phyloP scores from a whole-genome alignment of 176 grass and related monocot genomes.

The Guadua angustifolia region DNA sequence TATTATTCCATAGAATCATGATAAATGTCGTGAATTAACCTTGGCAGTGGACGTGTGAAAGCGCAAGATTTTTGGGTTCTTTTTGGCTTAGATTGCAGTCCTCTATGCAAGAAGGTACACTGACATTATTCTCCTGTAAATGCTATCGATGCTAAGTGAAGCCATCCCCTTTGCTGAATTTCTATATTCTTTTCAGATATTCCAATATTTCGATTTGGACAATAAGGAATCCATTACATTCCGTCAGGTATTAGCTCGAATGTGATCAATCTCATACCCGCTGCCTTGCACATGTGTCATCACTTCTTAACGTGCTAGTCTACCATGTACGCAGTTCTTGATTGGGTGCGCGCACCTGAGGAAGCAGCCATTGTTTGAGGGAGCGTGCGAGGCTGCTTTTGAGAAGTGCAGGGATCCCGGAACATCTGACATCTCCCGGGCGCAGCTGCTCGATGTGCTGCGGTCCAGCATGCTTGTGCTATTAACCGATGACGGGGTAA shows the following conservation, averaged over 20 bases:
- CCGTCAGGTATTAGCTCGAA: conserved; percentile 68
- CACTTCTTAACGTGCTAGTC: neutral
- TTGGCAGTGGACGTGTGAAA: conserved; percentile 77
- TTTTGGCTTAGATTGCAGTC: conserved; percentile 75
- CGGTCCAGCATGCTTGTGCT: conserved; percentile 36
- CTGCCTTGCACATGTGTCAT: neutral
- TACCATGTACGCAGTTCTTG: conserved; percentile 61
- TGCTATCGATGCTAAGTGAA: neutral
- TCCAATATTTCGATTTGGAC: conserved; percentile 75
- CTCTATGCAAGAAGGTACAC: conserved; percentile 73
- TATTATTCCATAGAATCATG: neutral
- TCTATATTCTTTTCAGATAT: conserved; percentile 63
- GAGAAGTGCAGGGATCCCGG: conserved; percentile 56
- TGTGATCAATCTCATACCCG: neutral
- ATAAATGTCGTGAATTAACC: conserved; percentile 36
- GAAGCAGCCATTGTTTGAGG: conserved; percentile 71
- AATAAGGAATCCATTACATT: conserved; percentile 77
- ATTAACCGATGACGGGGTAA: conserved; percentile 34
- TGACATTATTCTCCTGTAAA: neutral
- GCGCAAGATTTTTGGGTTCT: conserved; percentile 67
- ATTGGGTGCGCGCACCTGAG: conserved; percentile 72
- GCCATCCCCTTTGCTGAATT: conserved; percentile 2
- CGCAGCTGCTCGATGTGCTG: conserved; percentile 42
- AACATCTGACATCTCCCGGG: conserved; percentile 45
- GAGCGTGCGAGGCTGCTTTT: conserved; percentile 62